These are phyloP conservation scores for Cutaneotrichosporon sp. DNA, from an alignment of 1,284 basidiomycete species.

Conservation along the genomic window DNA sequence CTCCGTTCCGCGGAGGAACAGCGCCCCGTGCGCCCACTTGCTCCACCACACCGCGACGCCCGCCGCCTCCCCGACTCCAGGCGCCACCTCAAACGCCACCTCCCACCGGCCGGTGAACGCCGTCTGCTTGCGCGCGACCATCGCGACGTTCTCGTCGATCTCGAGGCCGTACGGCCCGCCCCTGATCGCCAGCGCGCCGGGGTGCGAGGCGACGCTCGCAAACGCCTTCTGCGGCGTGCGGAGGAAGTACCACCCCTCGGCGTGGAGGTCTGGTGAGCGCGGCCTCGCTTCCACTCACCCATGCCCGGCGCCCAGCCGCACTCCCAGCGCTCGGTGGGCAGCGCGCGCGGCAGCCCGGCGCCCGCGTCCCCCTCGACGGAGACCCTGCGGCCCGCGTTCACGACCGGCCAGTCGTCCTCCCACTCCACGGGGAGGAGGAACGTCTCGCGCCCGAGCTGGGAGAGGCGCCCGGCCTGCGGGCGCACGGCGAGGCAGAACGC, in stretches of 20 bases:
- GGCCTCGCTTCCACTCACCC: background rate
- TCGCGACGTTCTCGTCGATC: constrained; percentile 21
- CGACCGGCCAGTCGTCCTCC: constrained; percentile 32
- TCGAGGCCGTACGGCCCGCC: constrained; percentile 20
- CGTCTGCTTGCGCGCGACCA: constrained; percentile 27
- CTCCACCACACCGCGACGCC: constrained; percentile 24
- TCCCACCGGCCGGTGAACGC: constrained; percentile 22
- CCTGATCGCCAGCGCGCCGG: background rate
- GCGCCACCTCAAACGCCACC: constrained; percentile 19
- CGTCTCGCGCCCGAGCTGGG: constrained; percentile 30
- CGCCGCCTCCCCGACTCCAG: constrained; percentile 24
- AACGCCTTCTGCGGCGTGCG: constrained; percentile 21
- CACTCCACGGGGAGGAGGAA: constrained; percentile 30
- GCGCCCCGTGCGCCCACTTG: constrained; percentile 1
- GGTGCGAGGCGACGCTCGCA: constrained; percentile 1
- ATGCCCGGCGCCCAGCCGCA: no score
- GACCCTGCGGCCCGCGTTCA: constrained; percentile 21
- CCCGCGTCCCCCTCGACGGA: constrained; percentile 8
- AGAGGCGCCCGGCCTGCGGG: constrained; percentile 4
- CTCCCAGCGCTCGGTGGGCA: background rate
- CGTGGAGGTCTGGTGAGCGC: constrained; percentile 10
- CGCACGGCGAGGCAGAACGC: constrained; percentile 31
- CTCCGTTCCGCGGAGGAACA: background rate
- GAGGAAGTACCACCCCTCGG: constrained; percentile 25
- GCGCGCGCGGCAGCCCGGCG: background rate